A percentile compares a stretch with the other conserved stretches of the same genome.
phyloP scores from a whole-genome alignment of 352 stramenopile genomes.

The Phytopythium boreale region DNA sequence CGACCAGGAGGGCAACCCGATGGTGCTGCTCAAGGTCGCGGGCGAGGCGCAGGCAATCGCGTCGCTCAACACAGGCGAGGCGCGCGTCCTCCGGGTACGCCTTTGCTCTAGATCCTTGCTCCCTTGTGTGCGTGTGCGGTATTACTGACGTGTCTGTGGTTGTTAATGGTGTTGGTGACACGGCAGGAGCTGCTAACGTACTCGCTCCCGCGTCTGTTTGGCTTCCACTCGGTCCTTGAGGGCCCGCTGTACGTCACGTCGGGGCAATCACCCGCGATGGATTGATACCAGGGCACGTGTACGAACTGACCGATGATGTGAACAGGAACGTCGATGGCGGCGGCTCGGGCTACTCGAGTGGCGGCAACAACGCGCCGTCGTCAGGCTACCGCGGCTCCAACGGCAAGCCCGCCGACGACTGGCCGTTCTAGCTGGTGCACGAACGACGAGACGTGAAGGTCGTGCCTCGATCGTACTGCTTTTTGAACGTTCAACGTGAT shows the following conservation, averaged over 20 bases:
- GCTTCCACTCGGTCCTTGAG: conserved; percentile 77
- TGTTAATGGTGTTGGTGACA: background rate
- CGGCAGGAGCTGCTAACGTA: conserved; percentile 72
- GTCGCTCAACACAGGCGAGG: conserved; percentile 67
- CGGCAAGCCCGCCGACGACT: conserved; percentile 57
- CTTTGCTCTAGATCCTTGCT: background rate
- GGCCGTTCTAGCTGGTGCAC: conserved; percentile 53
- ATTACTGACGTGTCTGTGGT: background rate
- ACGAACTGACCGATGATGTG: conserved; percentile 6
- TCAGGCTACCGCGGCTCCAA: conserved; percentile 30
- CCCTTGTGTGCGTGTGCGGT: background rate
- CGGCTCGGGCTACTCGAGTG: conserved; percentile 18
- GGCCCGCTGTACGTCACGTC: conserved; percentile 48
- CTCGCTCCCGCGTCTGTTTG: conserved; percentile 70
- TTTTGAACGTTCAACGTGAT: conserved; percentile 2
- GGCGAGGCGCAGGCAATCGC: conserved; percentile 46
- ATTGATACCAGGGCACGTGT: too few species aligned
- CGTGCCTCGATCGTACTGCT: background rate
- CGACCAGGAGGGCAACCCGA: conserved; percentile 45
- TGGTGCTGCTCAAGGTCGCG: conserved; percentile 55
- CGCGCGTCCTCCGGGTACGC: conserved; percentile 46
- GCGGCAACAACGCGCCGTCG: conserved; percentile 23
- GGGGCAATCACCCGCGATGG: background rate
- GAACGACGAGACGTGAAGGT: background rate
- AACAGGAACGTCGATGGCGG: conserved; percentile 47